A percentile compares a stretch with the other conserved stretches of the same genome.
Conservation (phyloP, 2,329 filamentous ascomycete species). For the Xylaria sp. region DNA sequence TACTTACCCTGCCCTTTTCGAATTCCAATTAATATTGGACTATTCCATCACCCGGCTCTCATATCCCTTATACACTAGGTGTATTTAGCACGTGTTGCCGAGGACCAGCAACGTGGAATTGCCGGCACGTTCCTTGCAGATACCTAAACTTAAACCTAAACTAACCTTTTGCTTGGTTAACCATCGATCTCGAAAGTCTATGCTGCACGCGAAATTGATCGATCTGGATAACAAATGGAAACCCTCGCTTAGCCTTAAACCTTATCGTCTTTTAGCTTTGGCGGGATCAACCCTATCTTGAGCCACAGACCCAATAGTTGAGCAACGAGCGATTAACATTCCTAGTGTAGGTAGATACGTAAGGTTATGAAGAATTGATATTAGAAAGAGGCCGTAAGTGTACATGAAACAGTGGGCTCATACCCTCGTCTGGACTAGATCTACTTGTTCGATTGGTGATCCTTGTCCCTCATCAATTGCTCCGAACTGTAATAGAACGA, state of each 20-base stretch:
- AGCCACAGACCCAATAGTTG: neutral
- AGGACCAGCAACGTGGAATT: neutral
- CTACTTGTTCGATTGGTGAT: conserved; percentile 10
- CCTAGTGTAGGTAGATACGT: neutral
- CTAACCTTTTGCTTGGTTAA: neutral
- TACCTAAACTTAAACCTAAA: neutral
- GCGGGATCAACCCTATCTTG: conserved; percentile 12
- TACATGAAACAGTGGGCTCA: conserved; percentile 17
- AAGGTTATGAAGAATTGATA: conserved; percentile 3
- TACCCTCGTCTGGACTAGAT: neutral
- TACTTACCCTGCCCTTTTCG: too few relatives aligned
- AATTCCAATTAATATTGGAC: too few relatives aligned
- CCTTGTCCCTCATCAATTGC: neutral
- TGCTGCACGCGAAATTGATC: conserved; percentile 10
- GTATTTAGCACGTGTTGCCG: neutral
- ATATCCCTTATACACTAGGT: too few relatives aligned
- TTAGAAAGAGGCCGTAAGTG: conserved; percentile 27
- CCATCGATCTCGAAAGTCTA: neutral
- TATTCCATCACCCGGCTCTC: too few relatives aligned
- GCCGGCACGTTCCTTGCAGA: neutral
- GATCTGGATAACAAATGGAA: neutral
- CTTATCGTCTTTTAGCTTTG: neutral
- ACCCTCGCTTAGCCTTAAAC: neutral
- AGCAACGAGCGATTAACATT: neutral
- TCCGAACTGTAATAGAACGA: neutral